Conservation (phyloP, 2,329 filamentous ascomycete species). For the Botrytis paeoniae region DNA sequence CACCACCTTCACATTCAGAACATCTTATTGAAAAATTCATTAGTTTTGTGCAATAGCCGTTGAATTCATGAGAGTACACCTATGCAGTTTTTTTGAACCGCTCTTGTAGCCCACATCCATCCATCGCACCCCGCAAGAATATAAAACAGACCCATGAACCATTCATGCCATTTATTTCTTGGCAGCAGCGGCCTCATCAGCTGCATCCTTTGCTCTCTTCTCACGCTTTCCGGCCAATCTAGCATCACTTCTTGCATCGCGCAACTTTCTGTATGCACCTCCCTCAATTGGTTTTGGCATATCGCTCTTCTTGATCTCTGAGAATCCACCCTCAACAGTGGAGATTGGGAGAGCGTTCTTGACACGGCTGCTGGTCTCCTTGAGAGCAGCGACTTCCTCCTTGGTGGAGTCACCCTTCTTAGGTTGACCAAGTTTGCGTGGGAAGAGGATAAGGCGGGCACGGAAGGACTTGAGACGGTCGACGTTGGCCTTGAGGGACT, state of each 20-base stretch:
- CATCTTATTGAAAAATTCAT: conserved; percentile 17
- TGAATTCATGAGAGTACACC: conserved; percentile 41
- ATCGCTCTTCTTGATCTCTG: conserved; percentile 78
- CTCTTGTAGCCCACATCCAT: conserved; percentile 35
- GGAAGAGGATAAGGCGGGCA: conserved; percentile 94
- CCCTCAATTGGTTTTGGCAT: conserved; percentile 73
- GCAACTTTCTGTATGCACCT: conserved; percentile 83
- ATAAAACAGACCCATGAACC: conserved; percentile 33
- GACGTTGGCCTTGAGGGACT: conserved; percentile 92
- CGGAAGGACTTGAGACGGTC: conserved; percentile 98
- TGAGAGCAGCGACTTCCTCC: conserved; percentile 66
- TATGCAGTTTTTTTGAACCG: conserved; percentile 36
- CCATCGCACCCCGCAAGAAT: conserved; percentile 33
- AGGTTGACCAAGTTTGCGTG: conserved; percentile 87
- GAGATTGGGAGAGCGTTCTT: conserved; percentile 68
- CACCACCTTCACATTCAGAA: conserved; percentile 15
- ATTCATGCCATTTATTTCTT: conserved; percentile 68
- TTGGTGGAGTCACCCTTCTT: conserved; percentile 89
- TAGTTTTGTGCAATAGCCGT: conserved; percentile 31
- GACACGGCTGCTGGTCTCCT: conserved; percentile 58
- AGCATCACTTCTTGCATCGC: conserved; percentile 78
- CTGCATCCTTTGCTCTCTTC: conserved; percentile 89
- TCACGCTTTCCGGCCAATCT: conserved; percentile 80
- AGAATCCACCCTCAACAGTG: conserved; percentile 62
- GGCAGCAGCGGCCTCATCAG: conserved; percentile 70